Conservation (phyloP, 2,329 filamentous ascomycete genomes). For the Fulvia fulva region DNA sequence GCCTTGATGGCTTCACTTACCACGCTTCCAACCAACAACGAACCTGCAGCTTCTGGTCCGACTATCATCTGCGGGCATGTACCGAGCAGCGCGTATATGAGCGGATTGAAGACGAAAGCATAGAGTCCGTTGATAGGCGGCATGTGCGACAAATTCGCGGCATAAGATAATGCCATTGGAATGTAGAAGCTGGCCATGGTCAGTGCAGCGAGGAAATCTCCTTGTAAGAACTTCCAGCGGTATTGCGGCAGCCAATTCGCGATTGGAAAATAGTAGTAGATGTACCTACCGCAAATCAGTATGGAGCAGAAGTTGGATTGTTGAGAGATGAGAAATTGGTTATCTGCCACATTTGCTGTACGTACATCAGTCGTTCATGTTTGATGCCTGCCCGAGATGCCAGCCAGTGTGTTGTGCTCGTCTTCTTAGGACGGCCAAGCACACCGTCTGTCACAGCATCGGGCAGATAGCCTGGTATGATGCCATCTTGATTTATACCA, state of each 20-base stretch:
- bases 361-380: slow-evolving; percentile 69
- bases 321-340: slow-evolving; percentile 64
- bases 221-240: slow-evolving; percentile 72
- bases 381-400: slow-evolving; percentile 70
- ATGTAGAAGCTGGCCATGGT: slow-evolving; percentile 99
- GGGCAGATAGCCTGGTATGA: slow-evolving; percentile 38
- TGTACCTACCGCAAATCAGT: slow-evolving; percentile 76
- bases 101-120: slow-evolving; percentile 85
- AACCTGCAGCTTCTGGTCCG: slow-evolving; percentile 90
- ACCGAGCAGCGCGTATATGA: slow-evolving; percentile 86
- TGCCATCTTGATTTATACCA: slow-evolving; percentile 27
- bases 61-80: slow-evolving; percentile 92
- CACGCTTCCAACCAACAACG: slow-evolving; percentile 81
- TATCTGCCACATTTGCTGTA: slow-evolving; percentile 65
- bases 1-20: slow-evolving; percentile 71
- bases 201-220: slow-evolving; percentile 81
- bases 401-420: slow-evolving; percentile 68
- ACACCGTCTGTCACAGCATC: slow-evolving; percentile 44
- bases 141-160: slow-evolving; percentile 86
- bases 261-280: slow-evolving; percentile 89
- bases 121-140: slow-evolving; percentile 93
- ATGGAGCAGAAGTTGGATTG: slow-evolving; percentile 70
- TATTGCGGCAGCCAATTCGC: slow-evolving; percentile 90
- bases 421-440: slow-evolving; percentile 53
- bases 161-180: slow-evolving; percentile 91